Evolutionary conservation across 1,139 yeast species (phyloP).

Genomic region (Sugiyamaella novakii): DNA sequence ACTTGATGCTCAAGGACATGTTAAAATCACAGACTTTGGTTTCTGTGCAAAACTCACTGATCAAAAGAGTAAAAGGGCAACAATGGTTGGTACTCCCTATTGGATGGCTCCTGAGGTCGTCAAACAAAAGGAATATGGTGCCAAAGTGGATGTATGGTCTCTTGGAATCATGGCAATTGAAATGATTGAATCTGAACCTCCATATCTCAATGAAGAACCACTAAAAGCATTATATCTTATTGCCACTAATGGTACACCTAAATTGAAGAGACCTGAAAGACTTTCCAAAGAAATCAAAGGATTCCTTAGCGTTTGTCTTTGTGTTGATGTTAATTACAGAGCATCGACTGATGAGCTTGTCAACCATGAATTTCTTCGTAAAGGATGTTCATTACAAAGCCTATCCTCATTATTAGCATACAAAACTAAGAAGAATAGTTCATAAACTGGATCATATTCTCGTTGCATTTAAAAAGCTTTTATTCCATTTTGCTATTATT

Average conservation of each 20-base stretch:
- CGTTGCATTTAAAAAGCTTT: no score
- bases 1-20: slow-evolving; percentile 82
- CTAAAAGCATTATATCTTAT: slow-evolving; percentile 82
- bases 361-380: slow-evolving; percentile 74
- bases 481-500: no score
- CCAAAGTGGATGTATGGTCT: slow-evolving; percentile 97
- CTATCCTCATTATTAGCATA: slow-evolving; percentile 72
- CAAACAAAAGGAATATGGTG: slow-evolving; percentile 93
- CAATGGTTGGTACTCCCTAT: slow-evolving; percentile 99
- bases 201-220: slow-evolving; percentile 95
- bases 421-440: slow-evolving; percentile 45
- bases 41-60: slow-evolving; percentile 96
- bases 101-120: slow-evolving; percentile 99
- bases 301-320: slow-evolving; percentile 85
- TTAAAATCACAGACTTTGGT: slow-evolving; percentile 96
- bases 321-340: slow-evolving; percentile 91
- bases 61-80: slow-evolving; percentile 89
- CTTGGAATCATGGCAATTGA: slow-evolving; percentile 97
- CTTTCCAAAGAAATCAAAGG: slow-evolving; percentile 79
- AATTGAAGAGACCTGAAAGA: slow-evolving; percentile 81
- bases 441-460: no score
- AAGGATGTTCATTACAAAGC: slow-evolving; percentile 69
- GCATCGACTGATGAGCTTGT: slow-evolving; percentile 88
- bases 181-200: slow-evolving; percentile 98
- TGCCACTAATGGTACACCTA: slow-evolving; percentile 97